These are phyloP conservation scores for Asterella californica DNA, from an alignment of 225 moss, liverwort and hornwort genomes.

Conservation along the genomic window DNA sequence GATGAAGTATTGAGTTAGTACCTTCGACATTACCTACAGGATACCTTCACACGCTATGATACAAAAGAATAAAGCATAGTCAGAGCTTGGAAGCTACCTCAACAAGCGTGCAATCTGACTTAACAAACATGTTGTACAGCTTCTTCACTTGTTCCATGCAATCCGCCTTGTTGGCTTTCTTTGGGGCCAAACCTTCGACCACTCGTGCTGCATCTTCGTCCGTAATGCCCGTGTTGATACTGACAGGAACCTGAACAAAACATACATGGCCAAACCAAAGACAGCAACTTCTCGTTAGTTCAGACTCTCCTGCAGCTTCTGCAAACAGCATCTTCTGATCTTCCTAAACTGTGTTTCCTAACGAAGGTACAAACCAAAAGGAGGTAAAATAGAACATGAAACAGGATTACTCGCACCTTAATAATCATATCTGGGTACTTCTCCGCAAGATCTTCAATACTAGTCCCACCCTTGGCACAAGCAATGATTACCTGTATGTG, in stretches of 20 bases:
- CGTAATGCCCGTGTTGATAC: slow-evolving; percentile 74
- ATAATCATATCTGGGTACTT: slow-evolving; percentile 96
- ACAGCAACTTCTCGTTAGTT: background rate
- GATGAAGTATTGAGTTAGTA: too few species aligned
- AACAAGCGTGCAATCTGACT: slow-evolving; percentile 82
- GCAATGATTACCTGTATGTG: slow-evolving; percentile 75
- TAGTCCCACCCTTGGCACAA: slow-evolving; percentile 96
- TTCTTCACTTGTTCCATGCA: slow-evolving; percentile 95
- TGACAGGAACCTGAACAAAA: slow-evolving; percentile 66
- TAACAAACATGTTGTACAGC: slow-evolving; percentile 69
- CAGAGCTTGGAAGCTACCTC: slow-evolving; percentile 45
- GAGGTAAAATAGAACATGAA: background rate
- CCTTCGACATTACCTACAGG: too few species aligned
- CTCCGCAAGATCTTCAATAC: slow-evolving; percentile 98
- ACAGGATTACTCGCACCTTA: slow-evolving; percentile 47
- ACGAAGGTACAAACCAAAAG: background rate
- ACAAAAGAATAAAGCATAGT: too few species aligned
- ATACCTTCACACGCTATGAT: too few species aligned
- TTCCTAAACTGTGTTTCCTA: background rate
- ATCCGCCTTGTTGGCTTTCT: slow-evolving; percentile 59
- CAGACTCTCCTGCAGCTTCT: background rate
- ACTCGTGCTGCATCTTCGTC: slow-evolving; percentile 80
- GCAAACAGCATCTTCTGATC: background rate
- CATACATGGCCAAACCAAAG: background rate
- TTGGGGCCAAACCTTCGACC: slow-evolving; percentile 71